phyloP scores from a whole-genome alignment of 192 early-diverging fungal genomes.

The Lunasporangiospora selenospora region DNA sequence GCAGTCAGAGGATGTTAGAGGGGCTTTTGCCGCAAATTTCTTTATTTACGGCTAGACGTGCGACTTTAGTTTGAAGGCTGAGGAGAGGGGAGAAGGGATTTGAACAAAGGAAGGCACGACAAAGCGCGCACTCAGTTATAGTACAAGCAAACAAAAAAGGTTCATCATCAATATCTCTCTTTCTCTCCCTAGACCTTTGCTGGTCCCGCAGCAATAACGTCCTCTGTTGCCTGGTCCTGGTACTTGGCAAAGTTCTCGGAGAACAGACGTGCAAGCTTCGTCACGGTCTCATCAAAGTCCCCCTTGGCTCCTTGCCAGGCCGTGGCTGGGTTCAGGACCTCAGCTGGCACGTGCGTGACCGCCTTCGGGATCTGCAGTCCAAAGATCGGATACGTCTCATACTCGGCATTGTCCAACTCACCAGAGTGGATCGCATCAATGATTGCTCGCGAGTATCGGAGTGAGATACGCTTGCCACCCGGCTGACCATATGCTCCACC shows the following conservation, averaged over 20 bases:
- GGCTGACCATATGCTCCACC: slow-evolving; percentile 91
- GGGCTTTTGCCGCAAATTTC: too few species aligned
- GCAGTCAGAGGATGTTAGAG: too few species aligned
- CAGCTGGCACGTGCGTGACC: slow-evolving; percentile 79
- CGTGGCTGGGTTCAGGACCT: slow-evolving; percentile 87
- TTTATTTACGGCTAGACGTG: too few species aligned
- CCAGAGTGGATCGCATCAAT: slow-evolving; percentile 97
- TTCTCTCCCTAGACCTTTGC: too few species aligned
- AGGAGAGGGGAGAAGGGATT: too few species aligned
- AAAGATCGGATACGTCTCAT: slow-evolving; percentile 87
- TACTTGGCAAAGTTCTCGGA: slow-evolving; percentile 86
- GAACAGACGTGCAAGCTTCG: slow-evolving; percentile 85
- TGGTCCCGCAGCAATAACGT: slow-evolving; percentile 77
- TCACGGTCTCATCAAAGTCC: slow-evolving; percentile 67
- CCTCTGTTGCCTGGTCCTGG: slow-evolving; percentile 63
- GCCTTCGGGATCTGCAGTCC: slow-evolving; percentile 85
- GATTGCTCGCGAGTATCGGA: slow-evolving; percentile 97
- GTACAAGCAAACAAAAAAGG: too few species aligned
- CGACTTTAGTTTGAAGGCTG: too few species aligned
- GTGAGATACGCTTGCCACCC: slow-evolving; percentile 87
- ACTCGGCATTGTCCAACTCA: slow-evolving; percentile 84
- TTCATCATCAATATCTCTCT: too few species aligned
- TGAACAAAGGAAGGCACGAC: too few species aligned
- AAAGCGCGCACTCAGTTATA: too few species aligned
- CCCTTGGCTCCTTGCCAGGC: slow-evolving; percentile 80